Conservation (phyloP, 495 filamentous ascomycete species). For the Tuber magnatum region DNA sequence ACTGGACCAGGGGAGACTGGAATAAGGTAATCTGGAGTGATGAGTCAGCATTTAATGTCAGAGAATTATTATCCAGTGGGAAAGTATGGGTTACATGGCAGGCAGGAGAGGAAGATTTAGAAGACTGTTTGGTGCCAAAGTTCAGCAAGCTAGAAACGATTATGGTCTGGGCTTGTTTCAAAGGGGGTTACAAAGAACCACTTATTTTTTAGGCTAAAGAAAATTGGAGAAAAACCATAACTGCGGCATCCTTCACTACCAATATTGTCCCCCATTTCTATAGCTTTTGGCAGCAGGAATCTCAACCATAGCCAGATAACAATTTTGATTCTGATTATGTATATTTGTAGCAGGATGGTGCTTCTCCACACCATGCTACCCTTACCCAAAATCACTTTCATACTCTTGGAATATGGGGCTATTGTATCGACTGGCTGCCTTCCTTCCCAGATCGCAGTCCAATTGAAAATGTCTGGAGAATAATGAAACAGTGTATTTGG, state of each 20-base stretch:
- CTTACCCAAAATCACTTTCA: neutral
- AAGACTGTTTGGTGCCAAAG: slow-evolving; percentile 3
- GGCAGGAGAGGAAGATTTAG: too few species aligned
- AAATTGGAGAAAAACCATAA: slow-evolving; percentile 4
- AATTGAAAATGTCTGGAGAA: slow-evolving; percentile 12
- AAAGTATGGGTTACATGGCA: too few species aligned
- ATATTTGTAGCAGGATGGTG: slow-evolving; percentile 2
- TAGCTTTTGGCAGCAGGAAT: slow-evolving; percentile 1
- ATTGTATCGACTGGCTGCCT: slow-evolving; percentile 5
- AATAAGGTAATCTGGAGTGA: neutral
- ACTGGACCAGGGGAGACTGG: slow-evolving; percentile 1
- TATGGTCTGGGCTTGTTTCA: too few species aligned
- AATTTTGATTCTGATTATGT: neutral
- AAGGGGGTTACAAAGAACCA: neutral
- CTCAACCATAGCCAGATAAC: neutral
- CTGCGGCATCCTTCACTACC: slow-evolving; percentile 1
- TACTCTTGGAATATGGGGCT: neutral
- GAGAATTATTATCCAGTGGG: too few species aligned
- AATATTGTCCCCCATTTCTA: slow-evolving; percentile 6
- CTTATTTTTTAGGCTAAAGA: slow-evolving; percentile 14
- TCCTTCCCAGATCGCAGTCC: slow-evolving; percentile 6
- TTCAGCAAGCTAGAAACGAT: neutral
- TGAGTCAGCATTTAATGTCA: too few species aligned
- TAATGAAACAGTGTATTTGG: slow-evolving; percentile 1
- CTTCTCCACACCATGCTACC: neutral